phyloP scores from a whole-genome alignment of 192 early-diverging fungal genomes.

The Oehlia diaphana region DNA sequence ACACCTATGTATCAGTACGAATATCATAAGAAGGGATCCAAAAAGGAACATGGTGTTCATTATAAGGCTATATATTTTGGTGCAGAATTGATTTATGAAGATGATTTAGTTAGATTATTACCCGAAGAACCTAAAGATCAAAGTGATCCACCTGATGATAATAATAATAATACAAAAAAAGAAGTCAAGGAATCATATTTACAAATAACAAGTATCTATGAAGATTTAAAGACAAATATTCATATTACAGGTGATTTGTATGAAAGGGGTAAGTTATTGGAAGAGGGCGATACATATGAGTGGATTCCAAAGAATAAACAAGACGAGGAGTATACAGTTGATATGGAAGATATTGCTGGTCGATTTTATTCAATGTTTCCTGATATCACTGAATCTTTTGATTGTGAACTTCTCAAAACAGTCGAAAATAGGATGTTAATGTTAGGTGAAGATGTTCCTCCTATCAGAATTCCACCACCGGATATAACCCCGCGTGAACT shows the following conservation, averaged over 20 bases:
- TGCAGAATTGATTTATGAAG: constrained; percentile 1
- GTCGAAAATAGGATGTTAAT: background rate
- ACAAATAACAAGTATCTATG: background rate
- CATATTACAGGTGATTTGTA: background rate
- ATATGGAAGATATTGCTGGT: background rate
- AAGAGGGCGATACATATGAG: background rate
- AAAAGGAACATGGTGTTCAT: background rate
- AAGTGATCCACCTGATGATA: no score
- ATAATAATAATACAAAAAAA: background rate
- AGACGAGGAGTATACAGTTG: constrained; percentile 11
- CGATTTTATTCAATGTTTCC: background rate
- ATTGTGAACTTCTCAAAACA: background rate
- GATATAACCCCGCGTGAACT: no score
- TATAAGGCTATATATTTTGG: background rate
- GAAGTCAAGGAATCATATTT: background rate
- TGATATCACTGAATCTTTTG: background rate
- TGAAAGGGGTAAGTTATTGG: background rate
- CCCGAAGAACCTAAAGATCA: background rate
- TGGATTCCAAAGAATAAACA: background rate
- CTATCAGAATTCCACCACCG: background rate
- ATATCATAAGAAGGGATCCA: background rate
- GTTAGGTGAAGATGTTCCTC: background rate
- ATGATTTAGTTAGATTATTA: background rate
- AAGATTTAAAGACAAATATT: background rate
- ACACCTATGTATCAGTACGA: background rate